Base-by-base conservation (phyloP, 768 basidiomycete species). In the Cystofilobasidium capitatum region DNA sequence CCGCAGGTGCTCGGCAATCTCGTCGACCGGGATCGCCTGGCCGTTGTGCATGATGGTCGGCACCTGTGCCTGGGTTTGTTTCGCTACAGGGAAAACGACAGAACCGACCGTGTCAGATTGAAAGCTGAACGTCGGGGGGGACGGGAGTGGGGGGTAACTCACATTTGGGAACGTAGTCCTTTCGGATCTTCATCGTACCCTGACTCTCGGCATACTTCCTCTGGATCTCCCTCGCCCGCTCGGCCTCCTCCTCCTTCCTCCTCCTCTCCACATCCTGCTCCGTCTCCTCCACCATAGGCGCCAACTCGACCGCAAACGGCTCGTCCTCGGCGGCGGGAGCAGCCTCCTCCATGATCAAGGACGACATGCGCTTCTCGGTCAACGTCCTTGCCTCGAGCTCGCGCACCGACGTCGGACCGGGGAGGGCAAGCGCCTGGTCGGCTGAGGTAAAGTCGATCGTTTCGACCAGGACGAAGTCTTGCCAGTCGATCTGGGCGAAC, bases 401-500 rank as follows among this genome's bases (percentile, higher is more conserved):
- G 72, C 90, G 86, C 22, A 96, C 84, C 72, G 84, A 92, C 87
- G 96, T 97, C 0, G 96, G 96, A n/a, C 89, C 86, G 14, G 94
- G 96, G 31, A 99, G 81, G 74, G 98, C 93, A 14, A 78, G 72
- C 64, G 89, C 86, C 29, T 65, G 62, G 75, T 99, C 96, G 10
- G 88, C 89, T 39, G 85, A 84, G 20, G 96, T 98, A 75, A 98
- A 99, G 75, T 99, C 96, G 72, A 96, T 92, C 24, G 92, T 96
- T 75, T 97, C 91, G 8, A 97, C 96, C 65, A 96, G 90, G 45
- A 92, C 91, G 79, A 96, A 98, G 75, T 98, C 96, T 74, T 99
- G 91, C 96, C 96, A 99, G 75, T 99, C 96, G 72, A 99, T 97
- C 75, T 93, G 90, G 51, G 91, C 90, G 74, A 96, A 93, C 6